Conservation (phyloP, 2,329 filamentous ascomycete genomes). For the Aplosporella prunicola region DNA sequence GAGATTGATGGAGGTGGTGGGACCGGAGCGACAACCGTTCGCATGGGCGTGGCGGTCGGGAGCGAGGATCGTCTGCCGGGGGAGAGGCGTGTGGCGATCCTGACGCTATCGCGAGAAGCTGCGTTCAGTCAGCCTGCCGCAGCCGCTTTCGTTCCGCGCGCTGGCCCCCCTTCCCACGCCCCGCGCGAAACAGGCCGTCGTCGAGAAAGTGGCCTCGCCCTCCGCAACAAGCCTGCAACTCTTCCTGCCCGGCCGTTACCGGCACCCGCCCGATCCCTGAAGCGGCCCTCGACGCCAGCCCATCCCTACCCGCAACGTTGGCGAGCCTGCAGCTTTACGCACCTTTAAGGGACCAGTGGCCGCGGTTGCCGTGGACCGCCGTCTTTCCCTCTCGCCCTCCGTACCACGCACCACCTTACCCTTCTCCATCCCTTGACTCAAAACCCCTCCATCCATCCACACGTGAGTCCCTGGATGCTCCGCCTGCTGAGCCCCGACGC, state of each 20-base stretch:
- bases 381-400: neutral
- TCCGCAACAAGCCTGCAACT: neutral
- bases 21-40: no score
- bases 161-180: no score
- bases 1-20: no score
- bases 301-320: conserved; percentile 8
- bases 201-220: neutral
- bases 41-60: no score
- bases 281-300: conserved; percentile 7
- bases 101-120: no score
- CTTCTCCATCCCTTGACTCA: conserved; percentile 1
- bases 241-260: conserved; percentile 7
- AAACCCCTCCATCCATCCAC: neutral
- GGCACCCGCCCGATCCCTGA: conserved; percentile 9
- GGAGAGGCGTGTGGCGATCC: no score
- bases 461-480: conserved; percentile 9
- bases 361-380: conserved; percentile 3
- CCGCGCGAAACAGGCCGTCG: neutral
- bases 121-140: no score
- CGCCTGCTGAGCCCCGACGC: conserved; percentile 9
- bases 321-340: conserved; percentile 2
- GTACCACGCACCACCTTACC: neutral
- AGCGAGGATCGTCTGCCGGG: no score
- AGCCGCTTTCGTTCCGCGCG: no score
- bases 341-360: conserved; percentile 11